These are phyloP conservation scores for Chlorencoelia australis DNA, from an alignment of 2,329 filamentous ascomycete species.

Conservation along the genomic window DNA sequence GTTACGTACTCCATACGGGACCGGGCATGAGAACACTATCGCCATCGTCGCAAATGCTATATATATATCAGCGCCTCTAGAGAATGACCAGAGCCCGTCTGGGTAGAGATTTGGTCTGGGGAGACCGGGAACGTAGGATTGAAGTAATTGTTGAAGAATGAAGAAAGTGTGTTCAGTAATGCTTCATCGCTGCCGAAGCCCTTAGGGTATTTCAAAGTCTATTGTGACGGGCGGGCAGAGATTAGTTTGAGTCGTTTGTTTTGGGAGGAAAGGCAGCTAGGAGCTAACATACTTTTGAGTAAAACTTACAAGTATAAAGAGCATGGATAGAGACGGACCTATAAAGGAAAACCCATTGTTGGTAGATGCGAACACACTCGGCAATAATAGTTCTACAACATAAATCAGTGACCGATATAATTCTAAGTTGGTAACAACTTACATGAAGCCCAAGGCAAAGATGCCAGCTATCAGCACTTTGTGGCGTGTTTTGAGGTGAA, in stretches of 20 bases:
- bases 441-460: not conserved
- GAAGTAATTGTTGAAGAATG: not conserved
- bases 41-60: not conserved
- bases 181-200: not conserved
- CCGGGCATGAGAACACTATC: not conserved
- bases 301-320: constrained; percentile 1
- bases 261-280: not conserved
- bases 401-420: not conserved
- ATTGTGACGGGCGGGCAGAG: not conserved
- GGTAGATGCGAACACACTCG: not conserved
- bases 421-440: not conserved
- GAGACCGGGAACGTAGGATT: not conserved
- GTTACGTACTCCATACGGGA: not conserved
- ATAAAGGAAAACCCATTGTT: not conserved
- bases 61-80: too few relatives aligned
- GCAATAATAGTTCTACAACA: not conserved
- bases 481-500: not conserved
- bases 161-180: not conserved
- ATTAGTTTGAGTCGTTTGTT: not conserved
- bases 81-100: too few relatives aligned
- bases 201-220: not conserved
- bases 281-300: not conserved
- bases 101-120: too few relatives aligned
- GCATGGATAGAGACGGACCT: not conserved
- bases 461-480: not conserved